Evolutionary conservation across 2,329 filamentous ascomycete genomes (phyloP), one percentile per base, ranked within the genome.

Genomic region (Tolypocladium album): DNA sequence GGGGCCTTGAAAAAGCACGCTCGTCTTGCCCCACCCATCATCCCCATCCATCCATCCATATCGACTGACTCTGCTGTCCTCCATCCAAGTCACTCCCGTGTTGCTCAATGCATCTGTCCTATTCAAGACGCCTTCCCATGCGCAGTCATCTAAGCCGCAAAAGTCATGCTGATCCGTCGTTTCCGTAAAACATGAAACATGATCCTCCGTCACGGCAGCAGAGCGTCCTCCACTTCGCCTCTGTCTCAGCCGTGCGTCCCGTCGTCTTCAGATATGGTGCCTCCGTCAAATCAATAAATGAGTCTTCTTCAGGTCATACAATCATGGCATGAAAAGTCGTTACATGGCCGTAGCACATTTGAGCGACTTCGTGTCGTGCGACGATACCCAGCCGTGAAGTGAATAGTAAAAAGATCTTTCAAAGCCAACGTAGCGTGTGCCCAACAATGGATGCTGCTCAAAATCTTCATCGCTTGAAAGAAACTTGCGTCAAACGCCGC

Each of bases 401-500:
- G 64, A 67, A 68, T 63, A 64, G 61, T 64, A 63, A 63, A 65
- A 36, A 65, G 61, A 13, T 31, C 24, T 20, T 56, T 27, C 55
- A 45, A 47, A 55, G 58, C 31, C 58, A 39, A 58, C 22, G 36
- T 53, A 47, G 31, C 40, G 42, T 52, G 31, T 50, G 57, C 45
- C 57, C 22, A 45, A 58, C 57, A 53, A 27, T 52, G 38, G 36
- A 56, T 59, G 55, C 50, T 45, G 45, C 39, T 31, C 22, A 57
- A 52, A 53, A 55, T 40, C 58, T 58, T 56, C 20, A 52, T 59
- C 62, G 62, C 60, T 65, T 57, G 58, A 31, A 31, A 69, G 64
- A 67, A 64, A 70, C 70, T 73, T 71, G 73, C 72, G 71, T 70
- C 70, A 58, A 76, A 77, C 75, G 75, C 75, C 75, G 69, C 74